These are phyloP conservation scores for Ensete glaucum DNA, from an alignment of 176 grass and related monocot genomes.

Conservation along the genomic window DNA sequence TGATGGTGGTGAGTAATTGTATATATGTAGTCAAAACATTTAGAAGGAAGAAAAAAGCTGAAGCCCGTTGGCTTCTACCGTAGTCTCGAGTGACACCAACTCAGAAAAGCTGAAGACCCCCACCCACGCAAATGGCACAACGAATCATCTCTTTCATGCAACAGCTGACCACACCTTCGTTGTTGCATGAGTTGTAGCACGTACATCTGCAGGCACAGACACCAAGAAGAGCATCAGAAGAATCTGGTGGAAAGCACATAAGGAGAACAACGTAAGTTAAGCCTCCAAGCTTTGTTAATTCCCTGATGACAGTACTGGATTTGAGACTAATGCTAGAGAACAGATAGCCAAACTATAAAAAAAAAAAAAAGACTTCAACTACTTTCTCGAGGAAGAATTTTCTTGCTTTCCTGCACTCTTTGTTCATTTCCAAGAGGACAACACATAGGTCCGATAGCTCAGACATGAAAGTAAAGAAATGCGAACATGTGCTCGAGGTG, in stretches of 20 bases:
- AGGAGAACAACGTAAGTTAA: constrained; percentile 43
- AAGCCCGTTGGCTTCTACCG: constrained; percentile 23
- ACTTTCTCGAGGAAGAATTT: constrained; percentile 43
- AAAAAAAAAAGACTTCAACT: constrained; percentile 31
- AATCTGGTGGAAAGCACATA: constrained; percentile 45
- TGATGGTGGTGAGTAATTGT: too few relatives aligned
- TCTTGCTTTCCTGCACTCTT: constrained; percentile 19
- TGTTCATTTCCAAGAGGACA: constrained; percentile 35
- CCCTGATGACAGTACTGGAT: constrained; percentile 18
- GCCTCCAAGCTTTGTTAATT: constrained; percentile 25
- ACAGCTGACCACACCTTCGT: constrained; percentile 12
- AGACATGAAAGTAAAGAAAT: constrained; percentile 20
- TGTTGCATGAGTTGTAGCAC: constrained; percentile 5
- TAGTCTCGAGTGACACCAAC: constrained; percentile 10
- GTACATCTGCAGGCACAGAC: neutral
- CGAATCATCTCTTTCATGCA: neutral
- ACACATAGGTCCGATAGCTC: constrained; percentile 33
- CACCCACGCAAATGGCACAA: neutral
- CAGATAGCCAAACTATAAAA: constrained; percentile 39
- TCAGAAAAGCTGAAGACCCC: neutral
- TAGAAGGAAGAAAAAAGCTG: constrained; percentile 26
- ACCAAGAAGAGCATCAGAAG: constrained; percentile 26
- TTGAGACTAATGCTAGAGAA: constrained; percentile 40
- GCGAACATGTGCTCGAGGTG: constrained; percentile 33
- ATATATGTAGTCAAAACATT: neutral